Conservation (phyloP, 352 stramenopile genomes). For the Thraustochytrium striatum region DNA sequence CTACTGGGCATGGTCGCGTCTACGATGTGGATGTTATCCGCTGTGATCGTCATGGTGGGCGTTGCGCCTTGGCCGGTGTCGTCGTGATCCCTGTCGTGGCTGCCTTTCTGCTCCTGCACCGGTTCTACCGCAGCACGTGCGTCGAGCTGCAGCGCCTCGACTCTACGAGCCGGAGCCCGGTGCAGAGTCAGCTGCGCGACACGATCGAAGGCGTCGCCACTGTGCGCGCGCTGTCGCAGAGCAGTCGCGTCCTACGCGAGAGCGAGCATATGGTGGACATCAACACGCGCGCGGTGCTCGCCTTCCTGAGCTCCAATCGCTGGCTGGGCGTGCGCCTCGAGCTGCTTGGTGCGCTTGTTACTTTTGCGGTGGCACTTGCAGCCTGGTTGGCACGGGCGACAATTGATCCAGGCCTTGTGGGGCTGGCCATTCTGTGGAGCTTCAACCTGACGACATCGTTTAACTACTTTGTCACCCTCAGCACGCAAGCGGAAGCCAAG, state of each 20-base stretch:
- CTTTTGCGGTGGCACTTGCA: conserved; percentile 51
- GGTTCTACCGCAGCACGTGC: conserved; percentile 71
- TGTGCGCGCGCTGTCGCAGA: conserved; percentile 59
- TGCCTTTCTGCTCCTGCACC: conserved; percentile 71
- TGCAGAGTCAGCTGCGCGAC: conserved; percentile 89
- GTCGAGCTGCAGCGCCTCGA: conserved; percentile 80
- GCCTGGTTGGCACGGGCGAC: conserved; percentile 45
- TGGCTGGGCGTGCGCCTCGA: conserved; percentile 73
- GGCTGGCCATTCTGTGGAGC: conserved; percentile 80
- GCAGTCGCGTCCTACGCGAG: conserved; percentile 37
- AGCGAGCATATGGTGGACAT: conserved; percentile 55
- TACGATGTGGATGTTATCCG: conserved; percentile 59
- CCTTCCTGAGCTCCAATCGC: conserved; percentile 61
- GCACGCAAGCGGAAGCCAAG: conserved; percentile 84
- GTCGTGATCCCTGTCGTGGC: conserved; percentile 69
- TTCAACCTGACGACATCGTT: conserved; percentile 77
- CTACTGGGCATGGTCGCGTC: conserved; percentile 61
- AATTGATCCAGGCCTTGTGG: conserved; percentile 72
- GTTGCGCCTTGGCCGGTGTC: conserved; percentile 65
- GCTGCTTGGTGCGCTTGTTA: conserved; percentile 63
- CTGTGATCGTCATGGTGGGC: conserved; percentile 60
- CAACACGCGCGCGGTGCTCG: conserved; percentile 60
- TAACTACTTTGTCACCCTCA: conserved; percentile 82
- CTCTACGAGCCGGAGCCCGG: conserved; percentile 72
- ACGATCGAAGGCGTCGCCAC: conserved; percentile 73